Conservation (phyloP, 169 alveolate genomes). For the Cryptosporidium andersoni region DNA sequence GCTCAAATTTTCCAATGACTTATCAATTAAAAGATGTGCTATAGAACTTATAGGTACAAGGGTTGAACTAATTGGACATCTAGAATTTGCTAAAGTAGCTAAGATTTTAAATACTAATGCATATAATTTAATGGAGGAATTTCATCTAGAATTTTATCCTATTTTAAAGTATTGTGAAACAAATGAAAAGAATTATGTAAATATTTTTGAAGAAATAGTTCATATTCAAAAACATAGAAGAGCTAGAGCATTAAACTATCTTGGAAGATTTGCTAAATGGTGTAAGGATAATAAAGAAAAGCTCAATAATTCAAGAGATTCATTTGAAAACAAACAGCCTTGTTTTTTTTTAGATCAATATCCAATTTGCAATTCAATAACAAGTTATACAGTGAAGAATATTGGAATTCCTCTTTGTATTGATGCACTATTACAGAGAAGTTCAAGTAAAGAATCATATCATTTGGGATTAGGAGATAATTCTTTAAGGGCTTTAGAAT, state of each 20-base stretch:
- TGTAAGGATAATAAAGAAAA: constrained; percentile 1
- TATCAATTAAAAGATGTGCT: constrained; percentile 9
- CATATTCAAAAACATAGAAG: constrained; percentile 68
- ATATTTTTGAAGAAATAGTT: constrained; percentile 30
- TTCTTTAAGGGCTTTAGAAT: constrained; percentile 47
- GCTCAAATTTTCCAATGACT: constrained; percentile 11
- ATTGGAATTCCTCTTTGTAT: constrained; percentile 32
- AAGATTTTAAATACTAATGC: not conserved
- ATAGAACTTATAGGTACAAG: constrained; percentile 6
- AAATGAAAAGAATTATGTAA: constrained; percentile 10
- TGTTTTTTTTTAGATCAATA: constrained; percentile 4
- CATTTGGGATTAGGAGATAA: constrained; percentile 54
- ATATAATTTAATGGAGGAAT: constrained; percentile 17
- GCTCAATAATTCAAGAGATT: not conserved
- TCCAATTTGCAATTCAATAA: not conserved
- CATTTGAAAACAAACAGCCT: not conserved
- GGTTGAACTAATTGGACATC: constrained; percentile 7
- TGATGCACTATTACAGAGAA: constrained; percentile 26
- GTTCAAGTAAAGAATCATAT: constrained; percentile 41
- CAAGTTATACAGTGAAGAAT: constrained; percentile 5
- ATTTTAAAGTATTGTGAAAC: constrained; percentile 12
- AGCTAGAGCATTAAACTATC: constrained; percentile 55
- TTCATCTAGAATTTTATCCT: constrained; percentile 33
- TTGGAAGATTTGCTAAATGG: constrained; percentile 35
- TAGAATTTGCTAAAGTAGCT: not conserved